Conservation (phyloP, 2,329 filamentous ascomycete species). For the Shiraia sp. region DNA sequence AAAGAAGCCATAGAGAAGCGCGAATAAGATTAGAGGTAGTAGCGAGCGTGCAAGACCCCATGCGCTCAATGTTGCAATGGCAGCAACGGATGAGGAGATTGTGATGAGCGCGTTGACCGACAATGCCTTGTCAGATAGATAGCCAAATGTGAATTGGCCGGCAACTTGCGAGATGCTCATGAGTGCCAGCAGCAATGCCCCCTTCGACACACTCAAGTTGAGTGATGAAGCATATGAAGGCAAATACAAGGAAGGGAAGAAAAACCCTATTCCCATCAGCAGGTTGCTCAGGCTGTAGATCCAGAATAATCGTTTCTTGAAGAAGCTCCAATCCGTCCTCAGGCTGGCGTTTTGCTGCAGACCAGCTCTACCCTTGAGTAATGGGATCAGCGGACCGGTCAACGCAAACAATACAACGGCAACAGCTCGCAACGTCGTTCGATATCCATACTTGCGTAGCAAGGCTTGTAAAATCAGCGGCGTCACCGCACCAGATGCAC, state of each 20-base stretch:
- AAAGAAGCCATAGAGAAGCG: constrained; percentile 46
- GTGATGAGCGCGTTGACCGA: constrained; percentile 38
- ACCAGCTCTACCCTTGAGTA: constrained; percentile 44
- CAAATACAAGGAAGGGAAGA: constrained; percentile 45
- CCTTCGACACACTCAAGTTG: constrained; percentile 21
- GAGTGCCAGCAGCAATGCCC: constrained; percentile 38
- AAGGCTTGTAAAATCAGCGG: constrained; percentile 47
- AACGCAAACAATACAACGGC: constrained; percentile 37
- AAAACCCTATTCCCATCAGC: constrained; percentile 44
- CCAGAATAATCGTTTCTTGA: constrained; percentile 23
- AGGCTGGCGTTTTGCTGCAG: constrained; percentile 21
- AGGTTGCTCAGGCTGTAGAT: constrained; percentile 45
- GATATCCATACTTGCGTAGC: constrained; percentile 43
- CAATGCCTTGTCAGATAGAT: constrained; percentile 39
- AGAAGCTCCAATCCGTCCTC: constrained; percentile 39
- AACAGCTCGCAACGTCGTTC: constrained; percentile 46
- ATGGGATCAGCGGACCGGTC: constrained; percentile 37
- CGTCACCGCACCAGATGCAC: constrained; percentile 48
- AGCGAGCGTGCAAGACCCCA: constrained; percentile 48
- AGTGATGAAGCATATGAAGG: constrained; percentile 36
- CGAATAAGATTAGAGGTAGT: constrained; percentile 42
- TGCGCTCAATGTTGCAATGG: constrained; percentile 40
- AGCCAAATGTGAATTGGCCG: constrained; percentile 41
- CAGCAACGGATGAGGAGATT: constrained; percentile 32
- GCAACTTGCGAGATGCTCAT: constrained; percentile 40